Base-by-base conservation (phyloP, 2,329 filamentous ascomycete species). In the Aspergillus nomiae region DNA sequence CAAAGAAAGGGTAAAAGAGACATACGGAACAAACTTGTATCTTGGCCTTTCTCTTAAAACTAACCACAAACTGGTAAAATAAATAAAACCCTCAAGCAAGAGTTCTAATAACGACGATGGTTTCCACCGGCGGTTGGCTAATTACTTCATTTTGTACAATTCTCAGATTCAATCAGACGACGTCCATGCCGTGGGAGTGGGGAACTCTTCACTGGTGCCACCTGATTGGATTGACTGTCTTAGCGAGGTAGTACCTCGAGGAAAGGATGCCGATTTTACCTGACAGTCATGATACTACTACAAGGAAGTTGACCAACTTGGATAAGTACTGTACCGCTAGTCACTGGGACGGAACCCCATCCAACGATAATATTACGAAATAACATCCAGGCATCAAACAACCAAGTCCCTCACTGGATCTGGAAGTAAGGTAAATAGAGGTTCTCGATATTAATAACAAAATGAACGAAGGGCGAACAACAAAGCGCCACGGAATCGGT, bases 331-430 rank as follows among this genome's bases (percentile, higher is more conserved):
- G 48, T 32, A 51, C 48, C 48, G n/a, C 41, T 48, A 58, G 30
- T 34, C 26, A 24, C 14, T 36, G 14, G 41, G 45, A 56, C 28
- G 36, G 21, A 24, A 43, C 32, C 54, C 57, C 51, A 34, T 41
- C 54, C 41, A 56, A 61, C 59, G 63, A 64, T 54, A 67, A 67
- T 64, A 45, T 62, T 65, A 62, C 63, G 58, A 58, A 46, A 58
- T 46, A 21, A 28, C 11, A 62, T 48, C 19, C 19, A 53, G 21
- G 57, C 43, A 53, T 56, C 43, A 48, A 38, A 30, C 26, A 46
- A 38, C 16, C 41, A 36, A 5, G 34, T 36, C 34, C 30, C 12
- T 32, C 9, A 19, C 28, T n/a, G 9, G 30, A 14, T 60, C 19
- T 36, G 11, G 16, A 54, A n/a, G 26, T 26, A 56, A 56, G 46